Conservation (phyloP, 805 yeast species). For the Candida insectalens region DNA sequence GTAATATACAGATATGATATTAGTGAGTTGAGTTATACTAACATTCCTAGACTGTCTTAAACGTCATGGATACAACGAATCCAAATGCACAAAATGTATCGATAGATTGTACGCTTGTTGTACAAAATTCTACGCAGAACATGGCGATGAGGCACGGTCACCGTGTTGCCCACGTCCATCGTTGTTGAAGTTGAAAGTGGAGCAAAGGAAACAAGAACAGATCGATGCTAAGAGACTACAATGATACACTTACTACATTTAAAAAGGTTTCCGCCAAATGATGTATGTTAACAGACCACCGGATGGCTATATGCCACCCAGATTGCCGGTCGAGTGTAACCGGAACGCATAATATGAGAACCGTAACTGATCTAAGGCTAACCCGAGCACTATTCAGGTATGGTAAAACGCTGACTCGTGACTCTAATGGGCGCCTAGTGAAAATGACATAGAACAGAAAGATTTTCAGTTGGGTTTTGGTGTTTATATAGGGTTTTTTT, state of each 20-base stretch:
- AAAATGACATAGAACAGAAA: slow-evolving; percentile 11
- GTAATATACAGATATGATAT: slow-evolving; percentile 12
- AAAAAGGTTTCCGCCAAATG: background rate
- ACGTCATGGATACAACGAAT: slow-evolving; percentile 54
- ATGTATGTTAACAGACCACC: slow-evolving; percentile 4
- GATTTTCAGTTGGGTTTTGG: background rate
- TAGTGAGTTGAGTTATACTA: slow-evolving; percentile 1
- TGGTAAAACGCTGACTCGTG: slow-evolving; percentile 43
- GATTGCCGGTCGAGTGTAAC: slow-evolving; percentile 4
- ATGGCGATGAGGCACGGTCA: slow-evolving; percentile 51
- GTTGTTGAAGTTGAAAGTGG: slow-evolving; percentile 50
- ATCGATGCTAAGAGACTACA: slow-evolving; percentile 44
- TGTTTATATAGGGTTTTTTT: slow-evolving; percentile 3
- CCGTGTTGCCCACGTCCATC: slow-evolving; percentile 74
- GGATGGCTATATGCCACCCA: slow-evolving; percentile 1
- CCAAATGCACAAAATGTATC: slow-evolving; percentile 61
- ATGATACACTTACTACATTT: background rate
- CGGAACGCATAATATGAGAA: background rate
- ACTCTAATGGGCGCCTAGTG: slow-evolving; percentile 80
- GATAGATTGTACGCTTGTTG: slow-evolving; percentile 74
- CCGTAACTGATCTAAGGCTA: slow-evolving; percentile 73
- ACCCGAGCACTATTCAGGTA: slow-evolving; percentile 83
- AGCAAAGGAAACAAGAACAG: slow-evolving; percentile 48
- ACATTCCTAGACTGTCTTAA: slow-evolving; percentile 47
- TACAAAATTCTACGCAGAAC: slow-evolving; percentile 45